Evolutionary conservation across 257 asterid species (phyloP).

Genomic region (Lithospermum erythrorhizon): DNA sequence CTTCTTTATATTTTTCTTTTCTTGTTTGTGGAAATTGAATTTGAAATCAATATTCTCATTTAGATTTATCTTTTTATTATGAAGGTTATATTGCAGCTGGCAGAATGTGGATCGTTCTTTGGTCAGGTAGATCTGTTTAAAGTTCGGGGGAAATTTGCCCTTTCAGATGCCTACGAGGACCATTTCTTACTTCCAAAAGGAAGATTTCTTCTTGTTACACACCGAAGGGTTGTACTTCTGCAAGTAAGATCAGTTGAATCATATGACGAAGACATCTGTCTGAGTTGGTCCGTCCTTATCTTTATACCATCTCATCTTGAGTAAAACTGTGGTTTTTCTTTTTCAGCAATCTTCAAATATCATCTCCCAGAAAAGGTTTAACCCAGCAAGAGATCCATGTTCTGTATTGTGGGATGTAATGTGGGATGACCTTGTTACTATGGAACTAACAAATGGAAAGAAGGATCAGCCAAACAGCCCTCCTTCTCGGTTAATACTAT

Average conservation of each 20-base stretch:
- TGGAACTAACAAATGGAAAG: conserved; percentile 83
- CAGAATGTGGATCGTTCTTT: conserved; percentile 87
- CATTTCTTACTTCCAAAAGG: conserved; percentile 88
- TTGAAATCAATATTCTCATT: conserved; percentile 1
- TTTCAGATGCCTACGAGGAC: conserved; percentile 91
- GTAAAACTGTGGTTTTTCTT: conserved; percentile 10
- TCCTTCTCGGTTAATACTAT: conserved; percentile 75
- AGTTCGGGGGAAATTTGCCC: conserved; percentile 93
- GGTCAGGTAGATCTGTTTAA: conserved; percentile 87
- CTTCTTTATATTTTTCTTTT: too few species aligned
- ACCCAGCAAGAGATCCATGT: conserved; percentile 93
- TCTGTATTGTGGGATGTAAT: conserved; percentile 82
- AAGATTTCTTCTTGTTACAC: conserved; percentile 66
- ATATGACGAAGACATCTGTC: background rate
- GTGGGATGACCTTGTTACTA: conserved; percentile 76
- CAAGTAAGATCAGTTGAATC: conserved; percentile 29
- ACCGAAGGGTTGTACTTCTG: conserved; percentile 73
- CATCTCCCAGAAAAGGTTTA: conserved; percentile 80
- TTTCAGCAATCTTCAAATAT: conserved; percentile 89
- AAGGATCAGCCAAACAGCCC: conserved; percentile 66
- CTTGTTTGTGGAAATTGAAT: background rate
- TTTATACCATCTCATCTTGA: conserved; percentile 5
- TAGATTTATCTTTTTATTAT: conserved; percentile 14
- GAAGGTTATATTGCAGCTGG: conserved; percentile 81
- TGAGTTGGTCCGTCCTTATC: conserved; percentile 1